A percentile compares a stretch with the other conserved stretches of the same genome.
phyloP scores from a whole-genome alignment of 768 basidiomycete genomes.

The Gloeostereum incarnatum region DNA sequence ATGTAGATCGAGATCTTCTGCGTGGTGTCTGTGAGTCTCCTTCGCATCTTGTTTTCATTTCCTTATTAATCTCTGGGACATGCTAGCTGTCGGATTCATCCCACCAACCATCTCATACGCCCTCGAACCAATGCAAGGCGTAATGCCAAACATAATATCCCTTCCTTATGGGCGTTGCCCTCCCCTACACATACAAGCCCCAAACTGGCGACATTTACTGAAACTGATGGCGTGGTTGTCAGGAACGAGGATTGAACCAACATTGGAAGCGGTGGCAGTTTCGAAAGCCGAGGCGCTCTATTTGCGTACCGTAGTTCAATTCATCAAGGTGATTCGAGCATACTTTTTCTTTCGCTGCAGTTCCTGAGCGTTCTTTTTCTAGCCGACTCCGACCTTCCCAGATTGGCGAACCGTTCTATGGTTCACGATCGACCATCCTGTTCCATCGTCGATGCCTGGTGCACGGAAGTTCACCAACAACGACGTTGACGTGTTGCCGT shows the following conservation, averaged over 20 bases:
- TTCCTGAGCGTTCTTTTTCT: conserved; percentile 1
- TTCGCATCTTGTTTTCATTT: conserved; percentile 2
- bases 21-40: conserved; percentile 52
- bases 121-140: conserved; percentile 35
- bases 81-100: conserved; percentile 58
- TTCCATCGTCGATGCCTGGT: conserved; percentile 35
- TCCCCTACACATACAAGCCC: conserved; percentile 64
- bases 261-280: conserved; percentile 53
- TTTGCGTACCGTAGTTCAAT: conserved; percentile 70
- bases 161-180: conserved; percentile 62
- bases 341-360: not conserved
- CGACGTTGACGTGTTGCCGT: conserved; percentile 63
- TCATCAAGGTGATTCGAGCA: conserved; percentile 54
- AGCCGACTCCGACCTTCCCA: conserved; percentile 50
- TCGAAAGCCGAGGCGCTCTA: conserved; percentile 42
- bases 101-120: conserved; percentile 43
- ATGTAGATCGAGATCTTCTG: conserved; percentile 49
- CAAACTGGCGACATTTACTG: conserved; percentile 65
- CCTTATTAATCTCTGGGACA: conserved; percentile 1
- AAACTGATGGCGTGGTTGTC: conserved; percentile 69
- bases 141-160: conserved; percentile 67
- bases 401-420: conserved; percentile 74
- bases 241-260: conserved; percentile 61
- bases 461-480: conserved; percentile 40
- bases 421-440: conserved; percentile 65